Evolutionary conservation across 106 monocot genomes (phyloP), one percentile per base, ranked within the genome.

Genomic region (Hemerocallis citrina): DNA sequence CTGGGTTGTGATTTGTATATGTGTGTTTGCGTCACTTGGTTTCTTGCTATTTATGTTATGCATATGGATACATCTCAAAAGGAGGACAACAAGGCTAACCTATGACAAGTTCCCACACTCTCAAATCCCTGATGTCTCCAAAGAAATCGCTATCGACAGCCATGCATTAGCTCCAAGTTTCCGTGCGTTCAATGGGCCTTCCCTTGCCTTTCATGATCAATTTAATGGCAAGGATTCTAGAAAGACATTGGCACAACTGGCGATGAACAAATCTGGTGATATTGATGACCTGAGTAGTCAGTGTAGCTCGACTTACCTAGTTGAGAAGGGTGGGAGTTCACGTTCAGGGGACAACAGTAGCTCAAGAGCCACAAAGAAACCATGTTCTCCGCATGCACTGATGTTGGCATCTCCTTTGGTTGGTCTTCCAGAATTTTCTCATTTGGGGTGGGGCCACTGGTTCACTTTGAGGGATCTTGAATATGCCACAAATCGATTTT

Each of bases 401-500:
- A 47, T 71, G 7, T 71, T 85, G 0, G 71, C 81, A 37, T 89
- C 82, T 5, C 92, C 86, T 32, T 78, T 92, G 11, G 64, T 81
- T 65, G 92, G 92, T 36, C 79, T 92, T 25, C 87, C 92, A 11
- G 83, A 79, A 30, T 75, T 75, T 68, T 92, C 87, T 7, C 80
- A 84, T 42, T 72, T 92, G 47, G 92, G 92, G n/a, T 91, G 90
- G 90, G 90, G 90, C 10, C 90, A 91, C 32, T 91, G 90, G 90
- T 86, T 92, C 52, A 87, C 70, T 73, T 10, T 73, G 7, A 73
- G 73, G 48, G 73, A 73, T 40, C 65, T 73, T 16, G 73, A 73
- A 38, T 11, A 59, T 59, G 65, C 73, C 16, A 73, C 73, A 6
- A 59, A 63, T 23, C 40, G 65, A 25, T 73, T 73, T 19, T 65